phyloP scores from a whole-genome alignment of 2,329 filamentous ascomycete genomes.

The Arthrobotrys entomopaga region DNA sequence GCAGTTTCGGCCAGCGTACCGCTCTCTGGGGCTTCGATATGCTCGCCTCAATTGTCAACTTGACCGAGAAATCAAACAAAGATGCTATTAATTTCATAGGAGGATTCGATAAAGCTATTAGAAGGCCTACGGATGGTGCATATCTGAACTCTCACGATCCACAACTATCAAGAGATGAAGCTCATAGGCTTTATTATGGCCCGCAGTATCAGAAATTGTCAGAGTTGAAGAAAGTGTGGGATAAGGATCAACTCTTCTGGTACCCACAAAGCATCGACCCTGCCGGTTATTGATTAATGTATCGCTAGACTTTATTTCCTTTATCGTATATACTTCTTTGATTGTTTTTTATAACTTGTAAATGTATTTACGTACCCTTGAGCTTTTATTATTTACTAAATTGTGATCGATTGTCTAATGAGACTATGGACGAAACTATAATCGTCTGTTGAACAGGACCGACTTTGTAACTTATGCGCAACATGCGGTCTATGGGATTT shows the following conservation, averaged over 20 bases:
- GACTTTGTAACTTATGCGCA: too few relatives aligned
- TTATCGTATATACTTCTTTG: too few relatives aligned
- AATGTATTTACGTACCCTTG: too few relatives aligned
- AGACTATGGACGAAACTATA: too few relatives aligned
- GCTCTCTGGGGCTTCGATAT: slow-evolving; percentile 53
- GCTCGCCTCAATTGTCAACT: slow-evolving; percentile 21
- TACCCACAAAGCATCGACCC: slow-evolving; percentile 37
- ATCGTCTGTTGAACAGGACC: too few relatives aligned
- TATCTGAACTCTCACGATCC: slow-evolving; percentile 32
- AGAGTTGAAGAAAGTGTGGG: slow-evolving; percentile 20
- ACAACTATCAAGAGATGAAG: slow-evolving; percentile 12
- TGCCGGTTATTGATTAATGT: too few relatives aligned
- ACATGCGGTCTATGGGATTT: too few relatives aligned
- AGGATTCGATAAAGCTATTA: slow-evolving; percentile 2
- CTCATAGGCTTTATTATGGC: slow-evolving; percentile 21
- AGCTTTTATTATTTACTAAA: too few relatives aligned
- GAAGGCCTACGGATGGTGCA: slow-evolving; percentile 17
- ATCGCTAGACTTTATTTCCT: too few relatives aligned
- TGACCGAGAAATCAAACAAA: slow-evolving; percentile 15
- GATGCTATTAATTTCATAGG: slow-evolving; percentile 7
- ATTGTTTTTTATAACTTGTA: too few relatives aligned
- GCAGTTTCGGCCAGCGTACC: slow-evolving; percentile 53
- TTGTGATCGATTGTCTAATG: too few relatives aligned
- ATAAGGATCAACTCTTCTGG: slow-evolving; percentile 24
- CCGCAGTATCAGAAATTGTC: slow-evolving; percentile 4